These are phyloP conservation scores for Solanum sejunctum DNA, from an alignment of 257 asterid genomes.

Conservation along the genomic window DNA sequence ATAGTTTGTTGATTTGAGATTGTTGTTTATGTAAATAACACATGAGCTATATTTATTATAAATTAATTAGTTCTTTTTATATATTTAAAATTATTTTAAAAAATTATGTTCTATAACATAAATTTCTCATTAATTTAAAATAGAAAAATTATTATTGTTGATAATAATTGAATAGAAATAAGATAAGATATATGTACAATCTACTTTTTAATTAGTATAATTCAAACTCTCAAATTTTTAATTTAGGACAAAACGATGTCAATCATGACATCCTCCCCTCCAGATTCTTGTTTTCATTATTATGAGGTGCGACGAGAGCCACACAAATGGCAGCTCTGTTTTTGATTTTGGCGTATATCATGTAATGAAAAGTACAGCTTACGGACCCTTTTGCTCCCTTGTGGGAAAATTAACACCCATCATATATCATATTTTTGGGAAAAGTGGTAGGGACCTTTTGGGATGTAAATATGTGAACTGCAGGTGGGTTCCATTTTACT, in stretches of 20 bases:
- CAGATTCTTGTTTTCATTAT: background rate
- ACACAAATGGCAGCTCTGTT: background rate
- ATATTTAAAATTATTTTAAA: too few species aligned
- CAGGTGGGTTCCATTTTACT: background rate
- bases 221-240: background rate
- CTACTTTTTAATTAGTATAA: too few species aligned
- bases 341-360: background rate
- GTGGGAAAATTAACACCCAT: background rate
- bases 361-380: background rate
- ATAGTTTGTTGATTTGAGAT: too few species aligned
- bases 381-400: background rate
- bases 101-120: too few species aligned
- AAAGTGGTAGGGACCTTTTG: background rate
- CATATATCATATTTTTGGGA: background rate
- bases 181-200: too few species aligned
- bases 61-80: too few species aligned
- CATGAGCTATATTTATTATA: too few species aligned
- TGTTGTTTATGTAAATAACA: too few species aligned
- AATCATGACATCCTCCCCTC: background rate
- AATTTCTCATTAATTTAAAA: too few species aligned
- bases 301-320: background rate
- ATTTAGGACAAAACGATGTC: accelerated
- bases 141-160: too few species aligned
- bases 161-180: too few species aligned
- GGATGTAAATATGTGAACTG: background rate